phyloP scores from a whole-genome alignment of 768 basidiomycete genomes.

The Tephrocybe sp. region DNA sequence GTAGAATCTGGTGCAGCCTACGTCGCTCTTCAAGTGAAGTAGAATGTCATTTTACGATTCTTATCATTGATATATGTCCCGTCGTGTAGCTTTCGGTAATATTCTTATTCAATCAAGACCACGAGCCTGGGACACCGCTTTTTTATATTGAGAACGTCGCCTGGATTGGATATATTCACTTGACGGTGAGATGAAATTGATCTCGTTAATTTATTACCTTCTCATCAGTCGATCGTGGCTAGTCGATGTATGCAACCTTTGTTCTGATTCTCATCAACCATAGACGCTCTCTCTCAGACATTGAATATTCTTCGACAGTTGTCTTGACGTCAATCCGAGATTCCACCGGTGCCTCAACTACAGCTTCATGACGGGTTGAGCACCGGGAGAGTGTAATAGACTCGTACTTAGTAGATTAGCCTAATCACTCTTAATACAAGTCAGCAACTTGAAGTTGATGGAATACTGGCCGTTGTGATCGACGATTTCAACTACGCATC shows the following conservation, averaged over 20 bases:
- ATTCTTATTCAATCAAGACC: conserved; percentile 7
- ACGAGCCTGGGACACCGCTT: background rate
- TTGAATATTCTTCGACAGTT: too few relatives aligned
- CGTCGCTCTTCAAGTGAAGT: conserved; percentile 1
- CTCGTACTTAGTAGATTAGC: too few relatives aligned
- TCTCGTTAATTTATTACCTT: background rate
- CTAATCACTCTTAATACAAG: too few relatives aligned
- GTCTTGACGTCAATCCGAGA: too few relatives aligned
- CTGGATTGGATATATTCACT: conserved; percentile 6
- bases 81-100: background rate
- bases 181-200: background rate
- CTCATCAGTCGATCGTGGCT: background rate
- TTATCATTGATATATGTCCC: background rate
- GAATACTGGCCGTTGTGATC: too few relatives aligned
- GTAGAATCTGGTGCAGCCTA: conserved; percentile 9
- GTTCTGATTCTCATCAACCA: conserved; percentile 5
- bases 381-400: too few relatives aligned
- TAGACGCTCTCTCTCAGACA: conserved; percentile 6
- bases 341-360: too few relatives aligned
- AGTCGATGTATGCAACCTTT: conserved; percentile 9
- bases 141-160: background rate
- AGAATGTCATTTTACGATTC: background rate
- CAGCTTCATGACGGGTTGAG: too few relatives aligned
- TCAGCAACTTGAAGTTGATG: too few relatives aligned
- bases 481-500: too few relatives aligned